Base-by-base conservation (phyloP, 1,284 basidiomycete genomes). In the Anthracocystis setariae region DNA sequence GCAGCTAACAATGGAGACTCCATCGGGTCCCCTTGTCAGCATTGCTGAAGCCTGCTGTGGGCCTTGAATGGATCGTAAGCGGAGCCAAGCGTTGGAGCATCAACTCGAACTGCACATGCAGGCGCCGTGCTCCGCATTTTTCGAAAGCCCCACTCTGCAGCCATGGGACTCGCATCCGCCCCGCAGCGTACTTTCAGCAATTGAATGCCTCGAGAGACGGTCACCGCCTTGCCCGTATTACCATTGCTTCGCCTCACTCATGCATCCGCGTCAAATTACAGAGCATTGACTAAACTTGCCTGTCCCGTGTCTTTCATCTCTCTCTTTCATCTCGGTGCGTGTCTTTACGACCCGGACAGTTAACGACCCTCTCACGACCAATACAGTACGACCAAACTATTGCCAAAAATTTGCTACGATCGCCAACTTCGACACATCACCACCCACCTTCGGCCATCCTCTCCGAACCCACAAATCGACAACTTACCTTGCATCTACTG, bases 311-410 rank as follows among this genome's bases (percentile, higher is more conserved):
- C 35, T 23, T 54, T 54, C 62, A 54, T 58, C 46, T 35, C 17
- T 29, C 38, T 10, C 37, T 25, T 52, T 64, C 49, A 44, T 56
- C 47, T 37, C 18, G 10, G 3, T 23, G 21, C 21, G 3, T n/a
- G 13, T 27, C 37, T 18, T 35, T 54, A 32, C 44, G 17, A 35
- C 40, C 37, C 38, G 45, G 15, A 42, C 44, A 67, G 57, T 49
- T 67, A 61, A 67, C 64, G 64, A 67, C 58, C 58, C 38, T 48
- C 33, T 67, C 46, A 67, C 64, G 64, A 67, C 58, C 64, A 52
- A 61, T n/a, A n/a, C n/a, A n/a, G n/a, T n/a, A 67, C 64, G 64
- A 67, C 58, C 64, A 52, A 61, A 40, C 64, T 35, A 39, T 52
- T 42, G 9, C 46, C 17, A 45, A 37, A 45, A 20, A 29, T 37